phyloP scores from a whole-genome alignment of 305 asterid species.

The Fraxinus velutina region DNA sequence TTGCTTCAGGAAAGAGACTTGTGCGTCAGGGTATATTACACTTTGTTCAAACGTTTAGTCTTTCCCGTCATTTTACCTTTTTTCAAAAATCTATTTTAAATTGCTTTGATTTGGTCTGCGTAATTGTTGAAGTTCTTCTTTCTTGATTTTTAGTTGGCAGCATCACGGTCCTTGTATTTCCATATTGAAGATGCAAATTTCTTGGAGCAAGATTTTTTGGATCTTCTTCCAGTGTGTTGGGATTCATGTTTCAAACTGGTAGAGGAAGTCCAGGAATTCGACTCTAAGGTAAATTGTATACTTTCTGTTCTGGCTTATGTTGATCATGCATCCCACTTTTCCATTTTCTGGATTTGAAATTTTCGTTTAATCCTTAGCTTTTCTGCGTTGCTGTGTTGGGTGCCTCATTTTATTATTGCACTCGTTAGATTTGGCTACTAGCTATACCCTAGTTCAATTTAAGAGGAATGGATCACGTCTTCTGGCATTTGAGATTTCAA shows the following conservation, averaged over 20 bases:
- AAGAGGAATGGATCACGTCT: neutral
- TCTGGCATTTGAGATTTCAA: neutral
- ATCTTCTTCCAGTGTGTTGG: constrained; percentile 88
- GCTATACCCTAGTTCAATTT: neutral
- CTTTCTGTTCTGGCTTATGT: constrained; percentile 8
- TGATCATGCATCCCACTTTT: neutral
- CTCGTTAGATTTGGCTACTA: neutral
- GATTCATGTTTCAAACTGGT: constrained; percentile 80
- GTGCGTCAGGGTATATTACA: constrained; percentile 76
- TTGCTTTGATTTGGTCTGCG: neutral
- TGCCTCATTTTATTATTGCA: neutral
- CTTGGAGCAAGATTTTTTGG: constrained; percentile 73
- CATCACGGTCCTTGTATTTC: constrained; percentile 82
- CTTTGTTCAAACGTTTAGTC: constrained; percentile 10
- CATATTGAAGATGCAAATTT: constrained; percentile 93
- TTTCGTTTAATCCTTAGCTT: neutral
- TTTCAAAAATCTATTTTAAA: constrained; percentile 7
- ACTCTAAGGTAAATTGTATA: constrained; percentile 67
- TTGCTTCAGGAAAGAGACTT: constrained; percentile 86
- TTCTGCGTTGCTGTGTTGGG: neutral
- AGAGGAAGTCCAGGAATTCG: constrained; percentile 90
- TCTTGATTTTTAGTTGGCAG: constrained; percentile 66
- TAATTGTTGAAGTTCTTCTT: constrained; percentile 21
- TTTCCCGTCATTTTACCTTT: neutral
- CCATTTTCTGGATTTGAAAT: neutral